Evolutionary conservation across 768 basidiomycete genomes (phyloP).

Genomic region (Gymnopilus junonius): DNA sequence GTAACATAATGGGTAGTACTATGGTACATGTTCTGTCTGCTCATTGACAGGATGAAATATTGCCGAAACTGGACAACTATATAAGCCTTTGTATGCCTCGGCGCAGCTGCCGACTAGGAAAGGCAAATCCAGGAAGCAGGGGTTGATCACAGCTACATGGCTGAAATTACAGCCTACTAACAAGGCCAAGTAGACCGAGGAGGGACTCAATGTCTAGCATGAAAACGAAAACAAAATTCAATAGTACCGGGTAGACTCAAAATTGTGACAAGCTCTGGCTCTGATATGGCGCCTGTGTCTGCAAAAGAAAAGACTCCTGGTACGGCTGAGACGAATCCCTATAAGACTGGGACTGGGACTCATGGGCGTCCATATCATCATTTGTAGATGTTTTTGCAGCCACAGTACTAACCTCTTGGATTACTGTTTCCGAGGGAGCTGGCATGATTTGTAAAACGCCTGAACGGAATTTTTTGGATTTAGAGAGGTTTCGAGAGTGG

Average conservation of each 20-base stretch:
- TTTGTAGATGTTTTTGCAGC: neutral
- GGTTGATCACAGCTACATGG: neutral
- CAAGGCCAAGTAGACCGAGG: no score
- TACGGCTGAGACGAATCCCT: conserved; percentile 22
- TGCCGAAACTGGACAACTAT: no score
- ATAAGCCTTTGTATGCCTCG: no score
- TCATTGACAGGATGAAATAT: no score
- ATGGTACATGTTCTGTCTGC: no score
- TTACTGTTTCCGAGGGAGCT: conserved; percentile 4
- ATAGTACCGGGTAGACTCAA: neutral
- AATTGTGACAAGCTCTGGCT: conserved; percentile 47
- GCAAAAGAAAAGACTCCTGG: conserved; percentile 38
- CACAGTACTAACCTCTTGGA: neutral
- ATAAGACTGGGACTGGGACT: conserved; percentile 18
- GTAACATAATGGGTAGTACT: no score
- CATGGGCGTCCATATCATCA: conserved; percentile 3
- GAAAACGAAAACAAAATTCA: neutral
- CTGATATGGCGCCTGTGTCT: conserved; percentile 59
- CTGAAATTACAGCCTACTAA: neutral
- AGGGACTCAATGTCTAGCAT: no score
- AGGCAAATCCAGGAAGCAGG: no score
- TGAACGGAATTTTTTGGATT: conserved; percentile 28
- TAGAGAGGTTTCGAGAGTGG: neutral
- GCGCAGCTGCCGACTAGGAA: no score
- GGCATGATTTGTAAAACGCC: conserved; percentile 30